Base-by-base conservation (phyloP, 768 basidiomycete species). In the Trametes villosa region DNA sequence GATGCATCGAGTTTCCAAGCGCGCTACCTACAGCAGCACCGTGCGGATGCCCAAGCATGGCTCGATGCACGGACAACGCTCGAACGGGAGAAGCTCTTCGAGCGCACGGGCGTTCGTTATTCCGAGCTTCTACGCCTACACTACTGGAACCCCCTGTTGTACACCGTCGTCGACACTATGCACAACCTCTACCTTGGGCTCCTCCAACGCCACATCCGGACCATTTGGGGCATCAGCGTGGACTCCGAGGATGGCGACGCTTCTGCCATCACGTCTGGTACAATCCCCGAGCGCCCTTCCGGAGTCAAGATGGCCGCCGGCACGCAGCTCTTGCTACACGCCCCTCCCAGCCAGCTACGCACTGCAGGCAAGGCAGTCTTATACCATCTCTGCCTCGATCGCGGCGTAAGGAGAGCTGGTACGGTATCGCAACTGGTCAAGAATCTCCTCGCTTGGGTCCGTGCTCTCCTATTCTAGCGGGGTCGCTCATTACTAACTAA, bases 121-220 rank as follows among this genome's bases (percentile, higher is more conserved):
- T 66, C 67, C 1, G 62, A 68, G 22, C 52, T 81, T 11, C 57
- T 74, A 20, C 58, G 70, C 3, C 70, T 81, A 7, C 70, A 72
- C 0, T 81, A 81, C 60, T 80, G 77, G 72, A 70, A 79, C 58
- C 71, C 72, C 1, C 63, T 67, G 9, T 51, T 54, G 11, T 73
- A 64, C 46, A 48, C 70, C 15, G 65, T 76, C 1, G 63, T 79
- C 15, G 78, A 81, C 52, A 49, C 74, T 2, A 79, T 79, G 78
- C 80, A 81, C 63, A 72, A 68, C 22, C 65, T 79, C 1, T 72
- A 74, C 40, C 70, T 79, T 0, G 74, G 76, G 9, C 20, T 31
- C 27, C 33, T 51, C 33, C 18, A 27, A 22, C 50, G 30, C 24
- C 50, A 51, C 22, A 31, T 27, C n/a, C 50, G 50, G 4, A 27